Percentiles rank a stretch among this genome's conserved stretches.
Conservation (phyloP, 2,329 filamentous ascomycete species). For the Diaporthe destruens region DNA sequence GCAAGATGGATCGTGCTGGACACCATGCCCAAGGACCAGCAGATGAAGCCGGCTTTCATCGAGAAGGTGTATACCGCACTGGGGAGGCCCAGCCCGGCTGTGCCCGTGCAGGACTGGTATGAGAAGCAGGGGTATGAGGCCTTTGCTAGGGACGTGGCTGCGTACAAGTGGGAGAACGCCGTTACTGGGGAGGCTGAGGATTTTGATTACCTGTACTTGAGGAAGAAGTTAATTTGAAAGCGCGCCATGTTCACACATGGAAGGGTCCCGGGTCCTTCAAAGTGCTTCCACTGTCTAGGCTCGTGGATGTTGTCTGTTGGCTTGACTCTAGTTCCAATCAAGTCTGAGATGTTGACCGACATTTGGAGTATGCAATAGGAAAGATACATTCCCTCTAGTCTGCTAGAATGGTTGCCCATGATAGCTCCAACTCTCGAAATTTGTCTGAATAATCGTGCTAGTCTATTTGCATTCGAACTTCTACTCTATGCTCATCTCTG, state of each 20-base stretch:
- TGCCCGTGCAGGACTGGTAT: conserved; percentile 40
- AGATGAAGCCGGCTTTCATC: conserved; percentile 32
- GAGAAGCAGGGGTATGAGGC: conserved; percentile 39
- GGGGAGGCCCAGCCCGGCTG: conserved; percentile 15
- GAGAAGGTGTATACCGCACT: conserved; percentile 30
- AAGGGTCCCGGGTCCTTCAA: background rate
- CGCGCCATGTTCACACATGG: too few relatives aligned
- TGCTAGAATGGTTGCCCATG: background rate
- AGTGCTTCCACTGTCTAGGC: too few relatives aligned
- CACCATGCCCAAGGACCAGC: conserved; percentile 39
- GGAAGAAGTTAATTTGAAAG: conserved; percentile 14
- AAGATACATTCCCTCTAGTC: background rate
- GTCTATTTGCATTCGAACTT: background rate
- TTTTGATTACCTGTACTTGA: conserved; percentile 38
- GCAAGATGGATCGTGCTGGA: conserved; percentile 37
- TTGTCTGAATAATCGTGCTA: background rate
- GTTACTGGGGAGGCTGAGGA: conserved; percentile 39
- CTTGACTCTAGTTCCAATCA: too few relatives aligned
- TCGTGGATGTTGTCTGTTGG: too few relatives aligned
- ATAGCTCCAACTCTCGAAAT: background rate
- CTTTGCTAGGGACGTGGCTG: conserved; percentile 29
- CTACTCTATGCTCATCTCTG: background rate
- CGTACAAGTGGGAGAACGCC: conserved; percentile 35
- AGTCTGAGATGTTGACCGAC: too few relatives aligned
- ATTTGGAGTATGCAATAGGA: too few relatives aligned